phyloP scores from a whole-genome alignment of 208 protist species.

The Trypanosomatidae sp. region DNA sequence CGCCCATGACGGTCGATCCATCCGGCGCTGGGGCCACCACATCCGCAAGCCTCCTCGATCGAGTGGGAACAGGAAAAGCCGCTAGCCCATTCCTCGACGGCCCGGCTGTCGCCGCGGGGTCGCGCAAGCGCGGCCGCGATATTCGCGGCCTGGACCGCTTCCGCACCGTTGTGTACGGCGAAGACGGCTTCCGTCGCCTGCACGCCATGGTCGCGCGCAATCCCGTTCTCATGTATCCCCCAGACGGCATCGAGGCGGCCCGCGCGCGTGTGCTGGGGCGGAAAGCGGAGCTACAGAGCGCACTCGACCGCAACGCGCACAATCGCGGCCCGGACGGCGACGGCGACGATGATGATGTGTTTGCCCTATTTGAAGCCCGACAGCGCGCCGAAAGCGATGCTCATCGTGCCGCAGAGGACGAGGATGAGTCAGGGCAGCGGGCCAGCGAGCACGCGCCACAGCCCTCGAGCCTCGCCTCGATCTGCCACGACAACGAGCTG shows the following conservation, averaged over 20 bases:
- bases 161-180: constrained; percentile 66
- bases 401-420: neutral
- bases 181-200: constrained; percentile 67
- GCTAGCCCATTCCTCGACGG: neutral
- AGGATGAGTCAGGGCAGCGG: neutral
- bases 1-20: constrained; percentile 44
- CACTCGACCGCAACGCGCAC: neutral
- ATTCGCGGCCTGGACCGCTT: constrained; percentile 72
- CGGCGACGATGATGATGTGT: constrained; percentile 22
- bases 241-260: constrained; percentile 56
- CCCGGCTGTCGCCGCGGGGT: constrained; percentile 28
- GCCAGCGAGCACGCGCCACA: neutral
- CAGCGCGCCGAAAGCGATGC: constrained; percentile 8
- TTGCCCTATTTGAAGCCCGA: constrained; percentile 36
- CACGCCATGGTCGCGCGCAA: constrained; percentile 78
- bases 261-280: constrained; percentile 27
- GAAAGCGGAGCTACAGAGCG: constrained; percentile 1
- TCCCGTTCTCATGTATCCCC: constrained; percentile 83
- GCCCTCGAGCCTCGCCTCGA: neutral
- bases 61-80: neutral
- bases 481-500: constrained; percentile 23
- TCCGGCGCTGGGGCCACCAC: constrained; percentile 19
- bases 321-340: neutral
- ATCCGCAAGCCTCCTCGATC: neutral
- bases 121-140: constrained; percentile 72